These are phyloP conservation scores for Scleroderma bovista DNA, from an alignment of 768 basidiomycete genomes.

Conservation along the genomic window DNA sequence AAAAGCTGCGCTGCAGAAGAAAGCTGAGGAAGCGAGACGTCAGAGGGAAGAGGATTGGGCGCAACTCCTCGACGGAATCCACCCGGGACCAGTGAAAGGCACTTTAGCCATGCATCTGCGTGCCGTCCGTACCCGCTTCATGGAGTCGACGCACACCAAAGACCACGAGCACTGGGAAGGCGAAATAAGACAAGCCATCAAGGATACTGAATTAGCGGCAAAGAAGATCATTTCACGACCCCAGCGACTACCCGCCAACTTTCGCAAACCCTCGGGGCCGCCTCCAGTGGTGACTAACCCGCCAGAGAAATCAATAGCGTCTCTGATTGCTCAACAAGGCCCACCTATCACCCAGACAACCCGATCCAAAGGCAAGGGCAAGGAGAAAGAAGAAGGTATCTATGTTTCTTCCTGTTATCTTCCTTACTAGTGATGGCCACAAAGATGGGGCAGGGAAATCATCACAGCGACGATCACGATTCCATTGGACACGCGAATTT, in stretches of 20 bases:
- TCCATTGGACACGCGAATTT: constrained; percentile 81
- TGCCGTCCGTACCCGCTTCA: constrained; percentile 49
- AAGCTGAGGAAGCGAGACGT: constrained; percentile 55
- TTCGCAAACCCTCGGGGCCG: constrained; percentile 16
- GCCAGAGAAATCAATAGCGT: constrained; percentile 47
- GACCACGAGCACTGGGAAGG: constrained; percentile 57
- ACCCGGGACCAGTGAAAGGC: constrained; percentile 48
- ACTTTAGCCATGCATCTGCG: constrained; percentile 47
- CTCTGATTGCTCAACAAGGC: constrained; percentile 48
- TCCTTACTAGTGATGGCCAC: neutral
- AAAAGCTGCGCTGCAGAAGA: constrained; percentile 51
- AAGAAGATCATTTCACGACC: constrained; percentile 39
- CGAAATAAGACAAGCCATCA: constrained; percentile 51
- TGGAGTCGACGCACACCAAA: constrained; percentile 50
- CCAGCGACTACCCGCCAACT: constrained; percentile 8
- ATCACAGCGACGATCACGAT: constrained; percentile 51
- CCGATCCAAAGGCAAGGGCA: constrained; percentile 33
- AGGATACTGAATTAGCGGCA: constrained; percentile 47
- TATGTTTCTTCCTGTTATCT: neutral
- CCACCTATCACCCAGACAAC: constrained; percentile 31
- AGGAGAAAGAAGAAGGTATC: constrained; percentile 29
- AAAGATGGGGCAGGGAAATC: constrained; percentile 5
- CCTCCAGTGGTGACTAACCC: constrained; percentile 39
- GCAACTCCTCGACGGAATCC: constrained; percentile 45
- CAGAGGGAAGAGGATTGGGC: constrained; percentile 67